Conservation (phyloP, 2,329 filamentous ascomycete genomes). For the Pseudogymnoascus sp. region DNA sequence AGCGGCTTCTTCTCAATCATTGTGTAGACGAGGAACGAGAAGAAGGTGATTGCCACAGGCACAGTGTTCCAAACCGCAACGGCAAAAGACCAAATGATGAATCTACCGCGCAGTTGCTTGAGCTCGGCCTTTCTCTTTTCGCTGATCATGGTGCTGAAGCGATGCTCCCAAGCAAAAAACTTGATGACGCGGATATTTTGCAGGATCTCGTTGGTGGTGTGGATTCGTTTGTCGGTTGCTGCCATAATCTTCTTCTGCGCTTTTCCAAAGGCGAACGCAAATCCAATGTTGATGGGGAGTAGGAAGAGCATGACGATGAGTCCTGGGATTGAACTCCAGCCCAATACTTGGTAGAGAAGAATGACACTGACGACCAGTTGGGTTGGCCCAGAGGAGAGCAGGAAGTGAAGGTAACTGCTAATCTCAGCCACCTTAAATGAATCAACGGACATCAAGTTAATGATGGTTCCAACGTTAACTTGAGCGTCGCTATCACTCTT, state of each 20-base stretch:
- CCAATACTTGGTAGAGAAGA: slow-evolving; percentile 83
- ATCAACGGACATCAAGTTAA: slow-evolving; percentile 98
- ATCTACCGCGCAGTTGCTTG: slow-evolving; percentile 69
- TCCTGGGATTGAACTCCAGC: slow-evolving; percentile 86
- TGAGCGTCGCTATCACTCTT: slow-evolving; percentile 53
- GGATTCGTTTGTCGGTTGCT: slow-evolving; percentile 90
- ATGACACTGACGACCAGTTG: slow-evolving; percentile 75
- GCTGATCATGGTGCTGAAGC: slow-evolving; percentile 78
- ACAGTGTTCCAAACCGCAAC: slow-evolving; percentile 96
- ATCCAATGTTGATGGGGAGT: slow-evolving; percentile 81
- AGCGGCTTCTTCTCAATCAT: slow-evolving; percentile 81
- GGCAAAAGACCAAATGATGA: slow-evolving; percentile 84
- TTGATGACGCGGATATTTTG: slow-evolving; percentile 99
- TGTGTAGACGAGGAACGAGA: slow-evolving; percentile 92
- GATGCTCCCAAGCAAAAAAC: slow-evolving; percentile 96
- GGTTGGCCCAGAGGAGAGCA: slow-evolving; percentile 86
- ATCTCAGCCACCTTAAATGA: slow-evolving; percentile 97
- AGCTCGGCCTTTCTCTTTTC: slow-evolving; percentile 81
- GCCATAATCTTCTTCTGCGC: slow-evolving; percentile 88
- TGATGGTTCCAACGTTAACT: slow-evolving; percentile 94
- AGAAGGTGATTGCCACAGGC: slow-evolving; percentile 89
- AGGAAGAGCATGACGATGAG: slow-evolving; percentile 85
- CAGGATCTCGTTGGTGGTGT: slow-evolving; percentile 91
- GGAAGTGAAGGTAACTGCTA: slow-evolving; percentile 88
- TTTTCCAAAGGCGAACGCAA: slow-evolving; percentile 76